Percentiles rank a stretch among this genome's conserved stretches.
These are phyloP conservation scores for Sistotremastrum niveocremeum DNA, from an alignment of 768 basidiomycete species.

Conservation along the genomic window DNA sequence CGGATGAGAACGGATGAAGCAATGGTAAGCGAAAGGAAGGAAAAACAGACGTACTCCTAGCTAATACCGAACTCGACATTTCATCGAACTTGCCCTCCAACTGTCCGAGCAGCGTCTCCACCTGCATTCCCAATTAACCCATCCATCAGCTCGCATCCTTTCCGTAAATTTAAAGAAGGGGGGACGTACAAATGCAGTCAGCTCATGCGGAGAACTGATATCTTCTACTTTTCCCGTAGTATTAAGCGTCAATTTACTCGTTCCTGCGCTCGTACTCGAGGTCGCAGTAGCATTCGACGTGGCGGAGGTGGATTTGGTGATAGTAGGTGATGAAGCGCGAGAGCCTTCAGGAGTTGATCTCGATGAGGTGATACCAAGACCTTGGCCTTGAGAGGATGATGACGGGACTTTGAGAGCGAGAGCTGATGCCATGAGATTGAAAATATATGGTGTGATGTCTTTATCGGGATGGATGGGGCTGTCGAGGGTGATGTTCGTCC, in stretches of 20 bases:
- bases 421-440: constrained; percentile 30
- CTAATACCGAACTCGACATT: constrained; percentile 83
- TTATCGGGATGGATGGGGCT: too few relatives aligned
- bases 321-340: constrained; percentile 32
- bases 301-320: constrained; percentile 23
- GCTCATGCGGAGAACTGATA: constrained; percentile 85
- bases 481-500: too few relatives aligned
- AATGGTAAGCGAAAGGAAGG: constrained; percentile 1
- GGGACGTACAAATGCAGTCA: constrained; percentile 79
- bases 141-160: constrained; percentile 1
- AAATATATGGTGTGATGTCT: too few relatives aligned
- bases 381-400: constrained; percentile 37
- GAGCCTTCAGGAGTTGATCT: constrained; percentile 11
- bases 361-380: constrained; percentile 15
- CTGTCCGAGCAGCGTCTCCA: constrained; percentile 77
- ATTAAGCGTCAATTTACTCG: constrained; percentile 6
- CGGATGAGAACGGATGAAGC: constrained; percentile 1
- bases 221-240: constrained; percentile 33
- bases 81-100: constrained; percentile 87
- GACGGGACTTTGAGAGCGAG: constrained; percentile 55
- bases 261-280: constrained; percentile 8
- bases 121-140: constrained; percentile 29
- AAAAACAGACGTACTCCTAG: constrained; percentile 45
- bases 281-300: constrained; percentile 24
- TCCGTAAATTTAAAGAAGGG: constrained; percentile 1